A percentile compares a stretch with the other conserved stretches of the same genome.
These are phyloP conservation scores for Lomentospora prolificans DNA, from an alignment of 2,329 filamentous ascomycete species.

Conservation along the genomic window DNA sequence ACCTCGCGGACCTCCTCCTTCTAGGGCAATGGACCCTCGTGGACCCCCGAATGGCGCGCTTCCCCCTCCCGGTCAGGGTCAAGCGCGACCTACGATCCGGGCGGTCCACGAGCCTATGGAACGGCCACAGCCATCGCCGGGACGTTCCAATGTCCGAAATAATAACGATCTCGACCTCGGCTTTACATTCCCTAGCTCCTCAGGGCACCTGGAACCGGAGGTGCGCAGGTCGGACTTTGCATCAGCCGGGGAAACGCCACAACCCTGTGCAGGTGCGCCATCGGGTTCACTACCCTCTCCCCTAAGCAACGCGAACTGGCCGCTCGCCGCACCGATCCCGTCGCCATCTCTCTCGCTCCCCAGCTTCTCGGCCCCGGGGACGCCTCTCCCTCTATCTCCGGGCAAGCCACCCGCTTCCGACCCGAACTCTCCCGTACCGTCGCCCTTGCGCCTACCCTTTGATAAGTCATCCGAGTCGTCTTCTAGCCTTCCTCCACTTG, in stretches of 20 bases:
- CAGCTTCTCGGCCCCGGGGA: not conserved
- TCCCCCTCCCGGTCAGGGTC: not conserved
- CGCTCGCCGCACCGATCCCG: not conserved
- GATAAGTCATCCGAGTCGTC: too few relatives aligned
- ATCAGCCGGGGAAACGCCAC: not conserved
- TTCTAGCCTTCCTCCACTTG: not conserved
- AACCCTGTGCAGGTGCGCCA: not conserved
- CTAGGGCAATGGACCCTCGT: not conserved
- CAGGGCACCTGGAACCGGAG: not conserved
- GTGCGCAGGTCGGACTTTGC: not conserved
- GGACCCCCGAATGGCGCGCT: not conserved
- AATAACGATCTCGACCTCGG: not conserved
- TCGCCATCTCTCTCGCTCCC: not conserved
- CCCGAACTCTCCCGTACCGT: not conserved
- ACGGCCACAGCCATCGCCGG: not conserved
- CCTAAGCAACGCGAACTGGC: conserved; percentile 4
- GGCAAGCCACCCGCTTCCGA: not conserved
- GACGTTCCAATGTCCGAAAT: not conserved
- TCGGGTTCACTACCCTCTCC: not conserved
- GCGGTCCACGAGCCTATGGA: not conserved
- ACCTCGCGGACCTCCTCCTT: not conserved
- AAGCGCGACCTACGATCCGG: not conserved
- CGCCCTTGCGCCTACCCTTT: not conserved
- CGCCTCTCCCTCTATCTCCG: not conserved
- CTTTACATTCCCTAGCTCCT: not conserved